phyloP scores from a whole-genome alignment of 2,329 filamentous ascomycete species.

The Drechslera avenae region DNA sequence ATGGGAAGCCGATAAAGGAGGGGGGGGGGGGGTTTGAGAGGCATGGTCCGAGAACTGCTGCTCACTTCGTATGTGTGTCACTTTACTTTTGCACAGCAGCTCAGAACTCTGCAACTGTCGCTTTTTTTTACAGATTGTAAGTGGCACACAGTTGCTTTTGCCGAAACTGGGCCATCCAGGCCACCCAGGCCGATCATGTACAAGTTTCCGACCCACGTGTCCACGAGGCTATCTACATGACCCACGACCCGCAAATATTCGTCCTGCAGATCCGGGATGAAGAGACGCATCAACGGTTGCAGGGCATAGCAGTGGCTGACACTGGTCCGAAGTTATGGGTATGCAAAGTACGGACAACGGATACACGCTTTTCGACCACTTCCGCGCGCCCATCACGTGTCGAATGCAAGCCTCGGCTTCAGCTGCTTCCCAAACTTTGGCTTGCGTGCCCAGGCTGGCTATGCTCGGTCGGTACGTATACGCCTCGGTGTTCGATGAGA shows the following conservation, averaged over 20 bases:
- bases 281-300: constrained; percentile 54
- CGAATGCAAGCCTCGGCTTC: too few species aligned
- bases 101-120: constrained; percentile 15
- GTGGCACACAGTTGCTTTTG: constrained; percentile 58
- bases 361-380: constrained; percentile 59
- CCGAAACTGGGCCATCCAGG: constrained; percentile 42
- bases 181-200: constrained; percentile 1
- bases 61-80: constrained; percentile 50
- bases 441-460: constrained; percentile 54
- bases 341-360: constrained; percentile 59
- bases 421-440: too few species aligned
- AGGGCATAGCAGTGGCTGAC: constrained; percentile 59
- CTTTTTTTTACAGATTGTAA: constrained; percentile 51
- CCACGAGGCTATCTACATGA: constrained; percentile 40
- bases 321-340: constrained; percentile 63
- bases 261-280: constrained; percentile 58
- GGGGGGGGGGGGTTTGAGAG: too few species aligned
- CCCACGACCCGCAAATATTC: constrained; percentile 59
- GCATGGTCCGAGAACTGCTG: constrained; percentile 60
- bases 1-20: constrained; percentile 55
- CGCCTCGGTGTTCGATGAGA: constrained; percentile 52
- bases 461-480: constrained; percentile 56
- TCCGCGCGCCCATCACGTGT: constrained; percentile 54
- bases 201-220: constrained; percentile 18
- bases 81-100: constrained; percentile 1